phyloP scores from a whole-genome alignment of 1,139 yeast species.

The Eremothecium cymbalariae region DNA sequence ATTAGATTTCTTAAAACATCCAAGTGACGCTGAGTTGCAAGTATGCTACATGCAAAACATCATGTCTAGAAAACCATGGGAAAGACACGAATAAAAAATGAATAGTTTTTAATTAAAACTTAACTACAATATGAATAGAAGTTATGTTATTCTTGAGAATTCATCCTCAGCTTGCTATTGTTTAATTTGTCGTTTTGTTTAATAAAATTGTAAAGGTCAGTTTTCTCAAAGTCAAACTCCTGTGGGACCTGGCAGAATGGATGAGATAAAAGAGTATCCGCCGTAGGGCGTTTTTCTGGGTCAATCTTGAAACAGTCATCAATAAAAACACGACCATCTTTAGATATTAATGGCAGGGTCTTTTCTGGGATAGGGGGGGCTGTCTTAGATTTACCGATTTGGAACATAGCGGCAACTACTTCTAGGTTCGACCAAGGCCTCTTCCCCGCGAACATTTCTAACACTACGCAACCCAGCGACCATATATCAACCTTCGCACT shows the following conservation, averaged over 20 bases:
- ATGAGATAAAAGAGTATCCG: slow-evolving; percentile 54
- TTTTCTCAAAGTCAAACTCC: slow-evolving; percentile 51
- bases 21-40: no score
- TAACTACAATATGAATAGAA: no score
- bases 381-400: slow-evolving; percentile 61
- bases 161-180: slow-evolving; percentile 28
- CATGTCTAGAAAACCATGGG: no score
- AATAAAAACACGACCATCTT: slow-evolving; percentile 61
- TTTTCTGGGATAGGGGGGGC: slow-evolving; percentile 97
- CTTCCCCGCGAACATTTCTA: slow-evolving; percentile 88
- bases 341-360: slow-evolving; percentile 53
- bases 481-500: slow-evolving; percentile 92
- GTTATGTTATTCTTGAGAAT: slow-evolving; percentile 18
- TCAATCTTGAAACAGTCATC: slow-evolving; percentile 73
- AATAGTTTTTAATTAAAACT: no score
- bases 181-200: slow-evolving; percentile 40
- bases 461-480: slow-evolving; percentile 91
- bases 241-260: slow-evolving; percentile 47
- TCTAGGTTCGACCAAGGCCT: slow-evolving; percentile 80
- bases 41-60: no score
- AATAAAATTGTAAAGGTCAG: slow-evolving; percentile 55
- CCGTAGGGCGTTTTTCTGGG: slow-evolving; percentile 84
- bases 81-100: no score
- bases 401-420: slow-evolving; percentile 66
- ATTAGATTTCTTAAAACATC: no score